Base-by-base conservation (phyloP, 1,284 basidiomycete genomes). In the Pascua sp. region DNA sequence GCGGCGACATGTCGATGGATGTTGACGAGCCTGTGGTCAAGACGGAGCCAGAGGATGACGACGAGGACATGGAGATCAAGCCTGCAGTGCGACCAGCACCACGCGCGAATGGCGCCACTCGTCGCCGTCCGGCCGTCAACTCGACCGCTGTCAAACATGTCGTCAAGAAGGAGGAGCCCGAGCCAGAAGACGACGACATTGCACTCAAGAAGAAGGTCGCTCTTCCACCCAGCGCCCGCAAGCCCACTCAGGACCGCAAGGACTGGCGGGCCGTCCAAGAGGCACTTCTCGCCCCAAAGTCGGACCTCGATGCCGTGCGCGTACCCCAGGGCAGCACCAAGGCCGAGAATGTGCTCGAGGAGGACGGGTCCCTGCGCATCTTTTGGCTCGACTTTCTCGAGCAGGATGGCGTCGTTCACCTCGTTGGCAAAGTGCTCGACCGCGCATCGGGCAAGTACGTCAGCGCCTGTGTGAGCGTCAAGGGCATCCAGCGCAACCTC, bases 311-410 rank as follows among this genome's bases (percentile, higher is more conserved):
- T 39, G 64, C 70, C 13, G 77, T 80, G 55, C 73, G 72, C 11
- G 71, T 79, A 8, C 70, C 78, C 5, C 57, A 67, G 8, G 68
- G 74, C 8, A 75, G 82, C 0, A 69, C 74, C 3, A 73, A 82
- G 9, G 76, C 77, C 42, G 82, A 70, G 60, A 73, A 70, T 61
- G 69, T 72, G 32, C 58, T 59, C 36, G 89, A 94, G 69, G 77
- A 83, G 4, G 90, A 96, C 64, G 91, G 90, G 1, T 71, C 65
- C 24, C 78, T 96, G n/a, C 84, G 83, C 36, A 92, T 97, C 78
- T 97, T 88, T 80, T 97, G 93, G 93, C 80, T 95, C 32, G 93
- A 97, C 69, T 90, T 90, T 68, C 83, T 91, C 16, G 93, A 97
- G 71, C 82, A 85, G 49, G 84, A 88, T 15, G 85, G 84, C 57